A percentile compares a stretch with the other conserved stretches of the same genome.
These are phyloP conservation scores for Cladosporium sp. DNA, from an alignment of 2,329 filamentous ascomycete genomes.

Conservation along the genomic window DNA sequence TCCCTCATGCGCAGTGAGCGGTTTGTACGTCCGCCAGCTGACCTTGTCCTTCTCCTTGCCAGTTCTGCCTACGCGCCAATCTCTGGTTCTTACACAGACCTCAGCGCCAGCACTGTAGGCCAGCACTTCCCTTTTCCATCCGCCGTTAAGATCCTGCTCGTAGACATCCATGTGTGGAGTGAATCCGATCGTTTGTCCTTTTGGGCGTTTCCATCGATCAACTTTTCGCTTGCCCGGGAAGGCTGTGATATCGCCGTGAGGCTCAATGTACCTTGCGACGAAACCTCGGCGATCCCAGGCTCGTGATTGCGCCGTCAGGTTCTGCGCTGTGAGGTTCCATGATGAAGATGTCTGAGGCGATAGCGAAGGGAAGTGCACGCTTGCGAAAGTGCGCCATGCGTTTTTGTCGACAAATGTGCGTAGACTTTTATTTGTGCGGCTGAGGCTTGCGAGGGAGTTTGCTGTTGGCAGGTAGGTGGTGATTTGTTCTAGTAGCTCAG, in stretches of 20 bases:
- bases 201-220: conserved; percentile 38
- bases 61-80: conserved; percentile 16
- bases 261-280: conserved; percentile 51
- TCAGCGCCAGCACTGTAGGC: conserved; percentile 59
- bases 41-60: conserved; percentile 19
- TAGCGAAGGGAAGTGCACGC: conserved; percentile 44
- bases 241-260: conserved; percentile 32
- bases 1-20: conserved; percentile 47
- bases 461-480: conserved; percentile 42
- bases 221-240: conserved; percentile 25
- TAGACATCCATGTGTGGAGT: conserved; percentile 41
- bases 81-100: conserved; percentile 47
- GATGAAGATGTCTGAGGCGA: conserved; percentile 31
- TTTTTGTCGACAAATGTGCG: conserved; percentile 41
- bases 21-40: conserved; percentile 50
- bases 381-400: conserved; percentile 48
- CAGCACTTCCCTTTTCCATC: conserved; percentile 51
- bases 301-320: conserved; percentile 52
- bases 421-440: conserved; percentile 43
- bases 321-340: conserved; percentile 50
- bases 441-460: conserved; percentile 41
- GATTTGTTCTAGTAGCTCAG: conserved; percentile 37
- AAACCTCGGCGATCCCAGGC: conserved; percentile 56
- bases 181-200: conserved; percentile 55
- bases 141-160: conserved; percentile 32